Evolutionary conservation across 2,329 filamentous ascomycete genomes (phyloP).

Genomic region (Sporothrix curviconia): DNA sequence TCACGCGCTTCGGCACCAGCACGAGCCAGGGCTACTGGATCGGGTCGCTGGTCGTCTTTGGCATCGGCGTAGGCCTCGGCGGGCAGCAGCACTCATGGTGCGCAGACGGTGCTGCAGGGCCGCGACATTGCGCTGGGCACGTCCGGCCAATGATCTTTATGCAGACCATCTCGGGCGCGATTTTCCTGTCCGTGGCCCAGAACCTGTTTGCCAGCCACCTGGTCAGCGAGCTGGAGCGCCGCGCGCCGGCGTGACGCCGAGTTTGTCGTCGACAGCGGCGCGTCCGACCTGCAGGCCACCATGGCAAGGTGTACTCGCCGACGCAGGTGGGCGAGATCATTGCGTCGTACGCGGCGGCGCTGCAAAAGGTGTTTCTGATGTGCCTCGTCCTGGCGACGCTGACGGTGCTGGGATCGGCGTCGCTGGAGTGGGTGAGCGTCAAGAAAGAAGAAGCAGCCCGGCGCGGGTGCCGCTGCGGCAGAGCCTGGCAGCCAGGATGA

Average conservation of each 20-base stretch:
- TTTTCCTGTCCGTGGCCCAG: conserved; percentile 18
- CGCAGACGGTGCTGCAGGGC: conserved; percentile 38
- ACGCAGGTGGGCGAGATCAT: conserved; percentile 4
- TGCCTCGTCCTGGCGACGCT: conserved; percentile 41
- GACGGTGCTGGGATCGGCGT: conserved; percentile 44
- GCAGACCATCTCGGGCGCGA: conserved; percentile 13
- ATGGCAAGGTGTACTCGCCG: conserved; percentile 11
- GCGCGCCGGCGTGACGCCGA: conserved; percentile 8
- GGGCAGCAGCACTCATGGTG: conserved; percentile 40
- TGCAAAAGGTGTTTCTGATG: conserved; percentile 51
- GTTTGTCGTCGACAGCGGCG: conserved; percentile 6
- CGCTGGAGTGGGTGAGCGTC: conserved; percentile 48
- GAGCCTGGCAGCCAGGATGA: not conserved
- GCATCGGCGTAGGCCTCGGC: conserved; percentile 36
- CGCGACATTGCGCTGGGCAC: conserved; percentile 37
- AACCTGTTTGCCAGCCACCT: conserved; percentile 17
- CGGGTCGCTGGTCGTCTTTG: conserved; percentile 38
- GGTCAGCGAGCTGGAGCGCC: not conserved
- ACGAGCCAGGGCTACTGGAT: conserved; percentile 24
- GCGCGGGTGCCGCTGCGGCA: not conserved
- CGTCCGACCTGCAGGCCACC: conserved; percentile 18
- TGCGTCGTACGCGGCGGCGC: conserved; percentile 48
- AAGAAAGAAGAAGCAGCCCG: not conserved
- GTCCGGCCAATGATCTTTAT: conserved; percentile 38
- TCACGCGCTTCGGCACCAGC: conserved; percentile 39